These are phyloP conservation scores for Leccinum ochraceum DNA, from an alignment of 768 basidiomycete species.

Conservation along the genomic window DNA sequence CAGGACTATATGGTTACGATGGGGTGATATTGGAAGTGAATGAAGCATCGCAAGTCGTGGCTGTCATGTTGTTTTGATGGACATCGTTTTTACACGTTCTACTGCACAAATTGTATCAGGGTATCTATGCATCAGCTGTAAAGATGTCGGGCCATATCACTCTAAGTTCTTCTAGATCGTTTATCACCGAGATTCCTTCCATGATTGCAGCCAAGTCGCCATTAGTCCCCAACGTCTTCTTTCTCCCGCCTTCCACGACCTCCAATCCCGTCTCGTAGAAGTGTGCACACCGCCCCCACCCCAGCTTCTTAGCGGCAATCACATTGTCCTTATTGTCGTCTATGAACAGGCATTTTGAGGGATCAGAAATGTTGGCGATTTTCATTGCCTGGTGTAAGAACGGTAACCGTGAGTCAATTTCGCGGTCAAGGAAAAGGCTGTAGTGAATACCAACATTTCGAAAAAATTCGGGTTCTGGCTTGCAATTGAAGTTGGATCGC, in stretches of 20 bases:
- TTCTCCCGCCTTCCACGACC: slow-evolving; percentile 60
- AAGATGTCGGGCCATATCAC: slow-evolving; percentile 74
- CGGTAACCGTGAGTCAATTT: not conserved
- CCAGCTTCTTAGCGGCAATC: slow-evolving; percentile 58
- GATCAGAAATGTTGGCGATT: slow-evolving; percentile 59
- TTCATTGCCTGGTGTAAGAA: slow-evolving; percentile 56
- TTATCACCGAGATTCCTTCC: slow-evolving; percentile 54
- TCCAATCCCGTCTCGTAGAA: slow-evolving; percentile 72
- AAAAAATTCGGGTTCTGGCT: slow-evolving; percentile 78
- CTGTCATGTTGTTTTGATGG: slow-evolving; percentile 66
- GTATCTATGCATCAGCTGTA: slow-evolving; percentile 25
- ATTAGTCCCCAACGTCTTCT: slow-evolving; percentile 45
- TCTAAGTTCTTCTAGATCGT: slow-evolving; percentile 65
- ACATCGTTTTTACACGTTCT: not conserved
- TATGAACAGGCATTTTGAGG: slow-evolving; percentile 73
- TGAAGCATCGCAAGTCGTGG: slow-evolving; percentile 73
- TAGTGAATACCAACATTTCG: slow-evolving; percentile 43
- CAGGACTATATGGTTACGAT: slow-evolving; percentile 67
- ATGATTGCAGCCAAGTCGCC: slow-evolving; percentile 35
- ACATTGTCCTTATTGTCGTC: slow-evolving; percentile 78
- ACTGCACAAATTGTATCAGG: slow-evolving; percentile 5
- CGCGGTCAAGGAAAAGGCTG: not conserved
- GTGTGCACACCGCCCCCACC: slow-evolving; percentile 76
- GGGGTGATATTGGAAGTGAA: slow-evolving; percentile 81
- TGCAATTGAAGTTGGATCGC: slow-evolving; percentile 68